Base-by-base conservation (phyloP, 352 stramenopile genomes). In the Pythium pyrilobum region DNA sequence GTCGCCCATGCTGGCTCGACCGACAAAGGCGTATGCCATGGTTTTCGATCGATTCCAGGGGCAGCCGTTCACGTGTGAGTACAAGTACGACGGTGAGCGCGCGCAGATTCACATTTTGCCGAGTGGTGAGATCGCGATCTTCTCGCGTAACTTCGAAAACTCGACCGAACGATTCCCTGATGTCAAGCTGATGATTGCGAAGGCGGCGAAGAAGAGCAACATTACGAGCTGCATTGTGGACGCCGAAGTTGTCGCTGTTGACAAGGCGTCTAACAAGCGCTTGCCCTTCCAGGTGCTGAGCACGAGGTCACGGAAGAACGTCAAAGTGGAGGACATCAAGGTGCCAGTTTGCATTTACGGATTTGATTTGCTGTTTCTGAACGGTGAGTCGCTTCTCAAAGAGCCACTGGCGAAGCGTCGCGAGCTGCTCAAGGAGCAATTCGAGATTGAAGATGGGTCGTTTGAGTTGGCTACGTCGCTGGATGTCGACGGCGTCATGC, bases 11-110 rank as follows among this genome's bases (percentile, higher is more conserved):
- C 78, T 99, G 6, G 97, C 97, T 33, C 98, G 98, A 49, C 97
- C 97, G 0, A 97, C 93, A 2, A 99, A 99, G 64, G 82, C 85
- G 31, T 91, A 92, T 48, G 83, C 86, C 20, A 98, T 99, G 78
- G 97, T 99, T 10, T 89, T 99, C 38, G 96, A 98, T 52, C 88
- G 97, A 8, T 93, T 99, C 47, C 81, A 98, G 64, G 95, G 92
- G 25, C 83, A 91, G 66, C 74, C 82, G 29, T 98, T 99, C 68
- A 99, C 96, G 5, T 99, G 95, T 65, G 97, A 99, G 70, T 99
- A 98, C 87, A 99, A 99, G 74, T 99, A 99, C 70, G 97, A 99
- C 65, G 97, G 97, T 29, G 97, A 99, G 69, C 81, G 97, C 39
- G 95, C 96, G 5, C 97, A 99, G 67, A 91, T 93, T 40, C 96